Percentiles rank a stretch among this genome's conserved stretches.
phyloP scores from a whole-genome alignment of 2,329 filamentous ascomycete genomes.

The Chaetomiaceae sp. region DNA sequence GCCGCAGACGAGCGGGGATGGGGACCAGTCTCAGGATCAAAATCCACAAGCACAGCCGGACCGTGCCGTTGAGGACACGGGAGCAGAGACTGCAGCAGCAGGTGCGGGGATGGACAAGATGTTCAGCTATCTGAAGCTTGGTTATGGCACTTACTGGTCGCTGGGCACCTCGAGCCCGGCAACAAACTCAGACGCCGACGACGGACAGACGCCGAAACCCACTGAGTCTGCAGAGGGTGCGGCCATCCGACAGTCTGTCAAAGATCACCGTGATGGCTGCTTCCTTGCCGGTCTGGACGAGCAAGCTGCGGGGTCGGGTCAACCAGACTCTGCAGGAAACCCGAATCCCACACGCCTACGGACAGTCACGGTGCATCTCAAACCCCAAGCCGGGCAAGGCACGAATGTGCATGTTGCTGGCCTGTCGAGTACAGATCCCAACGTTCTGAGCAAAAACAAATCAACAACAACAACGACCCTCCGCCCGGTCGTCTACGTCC shows the following conservation, averaged over 20 bases:
- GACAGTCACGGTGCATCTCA: slow-evolving; percentile 57
- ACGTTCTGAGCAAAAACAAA: slow-evolving; percentile 46
- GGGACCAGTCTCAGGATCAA: neutral
- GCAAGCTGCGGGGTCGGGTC: slow-evolving; percentile 29
- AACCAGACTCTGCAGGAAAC: slow-evolving; percentile 31
- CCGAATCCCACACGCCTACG: slow-evolving; percentile 23
- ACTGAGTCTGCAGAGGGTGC: slow-evolving; percentile 10
- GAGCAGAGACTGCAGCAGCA: slow-evolving; percentile 27
- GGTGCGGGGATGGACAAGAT: slow-evolving; percentile 49
- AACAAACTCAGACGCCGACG: slow-evolving; percentile 1
- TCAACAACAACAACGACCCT: slow-evolving; percentile 40
- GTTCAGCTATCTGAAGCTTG: slow-evolving; percentile 61
- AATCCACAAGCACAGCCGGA: neutral
- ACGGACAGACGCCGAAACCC: neutral
- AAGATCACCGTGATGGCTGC: slow-evolving; percentile 33
- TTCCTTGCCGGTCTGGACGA: slow-evolving; percentile 67
- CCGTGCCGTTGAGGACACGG: neutral
- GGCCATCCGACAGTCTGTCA: neutral
- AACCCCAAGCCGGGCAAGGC: slow-evolving; percentile 36
- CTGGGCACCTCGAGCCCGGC: slow-evolving; percentile 33
- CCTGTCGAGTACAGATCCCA: slow-evolving; percentile 27
- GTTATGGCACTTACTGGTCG: slow-evolving; percentile 64
- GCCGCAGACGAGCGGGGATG: neutral
- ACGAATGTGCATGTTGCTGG: too few relatives aligned
- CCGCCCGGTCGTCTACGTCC: slow-evolving; percentile 67